These are phyloP conservation scores for Waltergamsia citrina DNA, from an alignment of 2,329 filamentous ascomycete species.

Conservation along the genomic window DNA sequence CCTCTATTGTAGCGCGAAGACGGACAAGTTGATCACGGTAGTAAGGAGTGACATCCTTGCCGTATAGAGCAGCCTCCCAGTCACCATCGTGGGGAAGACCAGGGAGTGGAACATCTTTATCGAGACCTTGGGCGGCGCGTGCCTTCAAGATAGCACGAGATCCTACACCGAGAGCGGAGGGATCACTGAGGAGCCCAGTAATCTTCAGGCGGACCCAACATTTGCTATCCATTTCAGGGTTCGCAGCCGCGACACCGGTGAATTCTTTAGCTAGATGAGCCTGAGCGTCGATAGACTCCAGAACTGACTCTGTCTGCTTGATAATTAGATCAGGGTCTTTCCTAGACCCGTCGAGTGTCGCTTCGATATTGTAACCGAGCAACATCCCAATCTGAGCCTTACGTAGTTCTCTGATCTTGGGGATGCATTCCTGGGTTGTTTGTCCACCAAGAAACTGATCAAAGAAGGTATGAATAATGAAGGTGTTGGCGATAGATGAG, in stretches of 20 bases:
- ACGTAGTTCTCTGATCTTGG: conserved; percentile 9
- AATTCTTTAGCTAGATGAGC: conserved; percentile 8
- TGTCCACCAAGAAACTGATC: conserved; percentile 10
- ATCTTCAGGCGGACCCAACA: conserved; percentile 11
- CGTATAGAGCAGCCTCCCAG: conserved; percentile 10
- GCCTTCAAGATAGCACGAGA: conserved; percentile 9
- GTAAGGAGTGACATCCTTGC: conserved; percentile 7
- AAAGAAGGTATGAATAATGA: conserved; percentile 10
- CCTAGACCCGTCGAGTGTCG: conserved; percentile 10
- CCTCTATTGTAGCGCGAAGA: conserved; percentile 7
- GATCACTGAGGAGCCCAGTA: conserved; percentile 10
- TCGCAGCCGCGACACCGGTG: conserved; percentile 3
- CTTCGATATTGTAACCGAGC: conserved; percentile 12
- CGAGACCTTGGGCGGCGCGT: conserved; percentile 6
- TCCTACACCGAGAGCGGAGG: conserved; percentile 7
- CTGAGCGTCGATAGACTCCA: conserved; percentile 9
- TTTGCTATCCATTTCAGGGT: conserved; percentile 8
- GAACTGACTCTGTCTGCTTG: conserved; percentile 8
- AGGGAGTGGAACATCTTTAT: conserved; percentile 9
- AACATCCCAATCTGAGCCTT: conserved; percentile 8
- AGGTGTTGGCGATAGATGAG: conserved; percentile 7
- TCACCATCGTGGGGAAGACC: conserved; percentile 11
- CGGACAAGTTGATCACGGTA: conserved; percentile 8
- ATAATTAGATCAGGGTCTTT: conserved; percentile 11
- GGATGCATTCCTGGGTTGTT: conserved; percentile 7